Evolutionary conservation across 352 stramenopile genomes (phyloP).

Genomic region (Phytophthora citricola): DNA sequence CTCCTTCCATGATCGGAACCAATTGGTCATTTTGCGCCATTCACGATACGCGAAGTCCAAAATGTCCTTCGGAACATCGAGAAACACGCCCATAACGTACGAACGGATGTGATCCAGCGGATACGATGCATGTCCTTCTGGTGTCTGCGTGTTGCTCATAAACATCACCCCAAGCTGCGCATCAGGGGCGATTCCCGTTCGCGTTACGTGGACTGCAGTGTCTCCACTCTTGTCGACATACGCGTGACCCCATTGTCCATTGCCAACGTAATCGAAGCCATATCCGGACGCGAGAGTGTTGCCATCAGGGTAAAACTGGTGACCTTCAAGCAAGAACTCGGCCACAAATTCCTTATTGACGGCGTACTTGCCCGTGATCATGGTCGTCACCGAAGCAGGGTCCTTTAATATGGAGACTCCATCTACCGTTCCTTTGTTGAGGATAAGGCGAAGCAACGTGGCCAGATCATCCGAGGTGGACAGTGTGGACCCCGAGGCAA

Average conservation of each 20-base stretch:
- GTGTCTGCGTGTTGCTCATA: conserved; percentile 65
- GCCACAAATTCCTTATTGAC: conserved; percentile 45
- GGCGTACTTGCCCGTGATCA: conserved; percentile 63
- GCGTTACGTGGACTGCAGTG: conserved; percentile 57
- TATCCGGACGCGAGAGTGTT: conserved; percentile 65
- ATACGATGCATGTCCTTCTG: conserved; percentile 43
- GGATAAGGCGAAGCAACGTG: conserved; percentile 57
- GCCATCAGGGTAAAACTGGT: conserved; percentile 58
- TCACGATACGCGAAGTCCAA: conserved; percentile 38
- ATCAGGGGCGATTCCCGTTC: conserved; percentile 56
- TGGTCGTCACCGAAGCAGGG: conserved; percentile 49
- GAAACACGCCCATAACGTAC: conserved; percentile 72
- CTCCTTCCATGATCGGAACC: conserved; percentile 35
- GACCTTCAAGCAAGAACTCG: conserved; percentile 47
- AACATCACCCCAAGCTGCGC: conserved; percentile 63
- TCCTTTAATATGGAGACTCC: conserved; percentile 55
- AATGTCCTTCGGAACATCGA: conserved; percentile 63
- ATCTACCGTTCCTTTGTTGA: conserved; percentile 72
- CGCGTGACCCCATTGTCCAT: conserved; percentile 64
- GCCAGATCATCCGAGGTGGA: conserved; percentile 65
- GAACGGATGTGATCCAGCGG: conserved; percentile 66
- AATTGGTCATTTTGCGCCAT: conserved; percentile 44
- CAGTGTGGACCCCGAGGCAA: conserved; percentile 53
- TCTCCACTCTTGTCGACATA: conserved; percentile 80
- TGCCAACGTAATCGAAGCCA: conserved; percentile 64